A percentile compares a stretch with the other conserved stretches of the same genome.
These are phyloP conservation scores for Hortaea werneckii DNA, from an alignment of 2,329 filamentous ascomycete species.

Conservation along the genomic window DNA sequence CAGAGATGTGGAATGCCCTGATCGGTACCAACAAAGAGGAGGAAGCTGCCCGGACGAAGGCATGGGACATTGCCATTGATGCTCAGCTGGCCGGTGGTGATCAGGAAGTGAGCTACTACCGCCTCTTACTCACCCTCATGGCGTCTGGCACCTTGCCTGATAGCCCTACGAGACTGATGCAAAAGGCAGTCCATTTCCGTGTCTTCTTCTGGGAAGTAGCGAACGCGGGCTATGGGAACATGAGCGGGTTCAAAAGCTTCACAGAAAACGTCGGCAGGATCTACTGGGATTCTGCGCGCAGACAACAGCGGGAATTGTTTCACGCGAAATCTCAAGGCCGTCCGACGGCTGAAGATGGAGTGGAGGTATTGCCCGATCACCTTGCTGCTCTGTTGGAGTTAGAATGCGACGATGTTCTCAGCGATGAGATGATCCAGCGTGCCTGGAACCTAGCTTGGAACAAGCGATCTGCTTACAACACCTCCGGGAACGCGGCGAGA, in stretches of 20 bases:
- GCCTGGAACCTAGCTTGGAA: constrained; percentile 89
- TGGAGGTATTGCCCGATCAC: constrained; percentile 65
- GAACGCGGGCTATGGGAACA: constrained; percentile 54
- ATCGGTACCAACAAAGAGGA: constrained; percentile 76
- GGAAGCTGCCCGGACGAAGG: constrained; percentile 76
- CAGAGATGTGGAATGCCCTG: constrained; percentile 64
- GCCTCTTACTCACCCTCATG: constrained; percentile 74
- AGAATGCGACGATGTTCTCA: constrained; percentile 73
- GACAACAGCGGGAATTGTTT: constrained; percentile 40
- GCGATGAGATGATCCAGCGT: constrained; percentile 66
- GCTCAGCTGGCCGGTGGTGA: constrained; percentile 88
- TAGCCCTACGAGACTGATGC: constrained; percentile 74
- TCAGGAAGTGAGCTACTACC: constrained; percentile 76
- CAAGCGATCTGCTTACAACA: constrained; percentile 58
- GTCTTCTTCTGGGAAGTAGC: constrained; percentile 74
- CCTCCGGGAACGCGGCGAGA: constrained; percentile 59
- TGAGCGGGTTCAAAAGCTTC: constrained; percentile 55
- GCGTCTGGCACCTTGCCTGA: constrained; percentile 79
- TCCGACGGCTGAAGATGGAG: constrained; percentile 33
- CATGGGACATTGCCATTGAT: constrained; percentile 87
- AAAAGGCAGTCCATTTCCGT: constrained; percentile 86
- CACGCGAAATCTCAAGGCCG: constrained; percentile 17
- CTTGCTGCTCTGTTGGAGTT: constrained; percentile 65
- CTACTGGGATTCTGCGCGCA: constrained; percentile 73
- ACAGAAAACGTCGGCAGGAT: constrained; percentile 64